A percentile compares a stretch with the other conserved stretches of the same genome.
These are phyloP conservation scores for Rhinocladiella mackenziei DNA, from an alignment of 2,329 filamentous ascomycete species.

Conservation along the genomic window DNA sequence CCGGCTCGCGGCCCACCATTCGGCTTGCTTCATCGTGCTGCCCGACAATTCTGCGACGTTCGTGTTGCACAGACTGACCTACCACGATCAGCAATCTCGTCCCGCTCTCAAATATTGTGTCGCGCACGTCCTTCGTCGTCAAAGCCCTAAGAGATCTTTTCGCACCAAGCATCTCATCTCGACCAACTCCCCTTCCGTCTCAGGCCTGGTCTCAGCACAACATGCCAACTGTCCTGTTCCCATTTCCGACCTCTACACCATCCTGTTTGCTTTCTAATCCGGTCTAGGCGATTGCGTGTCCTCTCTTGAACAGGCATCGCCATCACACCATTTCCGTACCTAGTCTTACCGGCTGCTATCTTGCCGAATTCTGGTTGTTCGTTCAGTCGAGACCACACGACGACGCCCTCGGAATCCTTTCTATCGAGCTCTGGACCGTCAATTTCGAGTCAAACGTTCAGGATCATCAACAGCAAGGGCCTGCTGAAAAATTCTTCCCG, in stretches of 20 bases:
- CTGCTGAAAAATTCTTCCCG: background rate
- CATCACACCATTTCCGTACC: background rate
- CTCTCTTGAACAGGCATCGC: background rate
- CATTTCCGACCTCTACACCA: constrained; percentile 5
- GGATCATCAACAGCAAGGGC: constrained; percentile 1
- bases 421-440: background rate
- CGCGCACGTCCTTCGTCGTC: constrained; percentile 15
- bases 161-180: constrained; percentile 11
- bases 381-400: too few relatives aligned
- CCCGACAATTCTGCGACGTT: constrained; percentile 16
- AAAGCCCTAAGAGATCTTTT: constrained; percentile 9
- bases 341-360: constrained; percentile 9
- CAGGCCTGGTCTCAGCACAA: constrained; percentile 19
- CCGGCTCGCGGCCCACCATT: constrained; percentile 4
- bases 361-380: constrained; percentile 8
- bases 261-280: constrained; percentile 2
- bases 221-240: constrained; percentile 12
- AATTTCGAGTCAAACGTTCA: constrained; percentile 3
- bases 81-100: constrained; percentile 25
- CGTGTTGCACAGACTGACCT: constrained; percentile 22
- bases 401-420: background rate
- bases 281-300: constrained; percentile 9
- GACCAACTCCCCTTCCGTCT: constrained; percentile 9
- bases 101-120: constrained; percentile 20
- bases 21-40: constrained; percentile 9